Percentiles rank a stretch among this genome's conserved stretches.
Conservation (phyloP, 2,329 filamentous ascomycete genomes). For the Xylariomycetidae sp. region DNA sequence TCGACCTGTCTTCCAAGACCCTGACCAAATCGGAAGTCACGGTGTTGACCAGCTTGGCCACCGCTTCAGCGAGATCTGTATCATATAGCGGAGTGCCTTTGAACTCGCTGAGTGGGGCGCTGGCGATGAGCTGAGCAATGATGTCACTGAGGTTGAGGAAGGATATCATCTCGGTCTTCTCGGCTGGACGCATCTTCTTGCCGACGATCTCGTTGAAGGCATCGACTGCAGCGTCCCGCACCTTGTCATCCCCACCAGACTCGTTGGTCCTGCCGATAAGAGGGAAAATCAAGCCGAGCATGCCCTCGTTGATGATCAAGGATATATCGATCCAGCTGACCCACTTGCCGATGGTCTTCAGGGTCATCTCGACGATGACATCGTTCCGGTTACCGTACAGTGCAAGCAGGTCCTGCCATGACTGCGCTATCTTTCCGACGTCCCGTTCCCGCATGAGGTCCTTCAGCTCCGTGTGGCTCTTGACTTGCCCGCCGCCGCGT, state of each 20-base stretch:
- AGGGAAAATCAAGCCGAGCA: conserved; percentile 79
- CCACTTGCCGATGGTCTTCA: conserved; percentile 93
- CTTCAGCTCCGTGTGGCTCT: conserved; percentile 83
- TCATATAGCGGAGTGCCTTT: conserved; percentile 84
- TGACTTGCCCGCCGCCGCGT: conserved; percentile 70
- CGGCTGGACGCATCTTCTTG: conserved; percentile 93
- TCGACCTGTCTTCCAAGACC: conserved; percentile 64
- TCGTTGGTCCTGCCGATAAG: conserved; percentile 71
- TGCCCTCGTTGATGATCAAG: conserved; percentile 82
- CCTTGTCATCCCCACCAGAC: conserved; percentile 62
- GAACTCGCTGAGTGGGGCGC: conserved; percentile 71
- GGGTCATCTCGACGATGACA: conserved; percentile 73
- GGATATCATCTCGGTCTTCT: conserved; percentile 90
- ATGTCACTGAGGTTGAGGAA: conserved; percentile 86
- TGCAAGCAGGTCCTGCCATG: conserved; percentile 86
- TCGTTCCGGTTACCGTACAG: conserved; percentile 69
- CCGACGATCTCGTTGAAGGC: conserved; percentile 92
- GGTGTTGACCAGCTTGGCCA: conserved; percentile 92
- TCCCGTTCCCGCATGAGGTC: conserved; percentile 83
- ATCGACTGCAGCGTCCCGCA: conserved; percentile 86
- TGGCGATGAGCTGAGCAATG: conserved; percentile 77
- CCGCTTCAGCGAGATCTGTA: conserved; percentile 88
- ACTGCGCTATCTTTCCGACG: conserved; percentile 78
- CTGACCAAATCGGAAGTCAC: conserved; percentile 81
- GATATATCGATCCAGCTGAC: conserved; percentile 98